Conservation (phyloP, 2,329 filamentous ascomycete genomes). For the Graphiopsis chlorocephala region DNA sequence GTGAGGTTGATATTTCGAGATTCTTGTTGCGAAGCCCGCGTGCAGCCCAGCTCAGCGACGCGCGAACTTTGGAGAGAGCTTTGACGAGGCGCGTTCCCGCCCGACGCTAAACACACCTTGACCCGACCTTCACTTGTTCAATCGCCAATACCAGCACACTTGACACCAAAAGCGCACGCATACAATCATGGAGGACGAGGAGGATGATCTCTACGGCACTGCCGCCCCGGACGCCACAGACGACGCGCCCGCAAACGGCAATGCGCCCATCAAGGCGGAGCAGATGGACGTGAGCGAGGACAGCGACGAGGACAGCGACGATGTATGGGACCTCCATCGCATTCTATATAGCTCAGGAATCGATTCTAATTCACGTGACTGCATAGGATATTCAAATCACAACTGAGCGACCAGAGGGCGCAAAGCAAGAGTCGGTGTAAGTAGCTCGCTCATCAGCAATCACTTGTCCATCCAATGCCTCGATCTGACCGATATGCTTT, state of each 20-base stretch:
- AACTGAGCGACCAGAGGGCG: constrained; percentile 45
- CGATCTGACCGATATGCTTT: neutral
- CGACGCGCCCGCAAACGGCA: constrained; percentile 28
- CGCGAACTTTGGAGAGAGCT: constrained; percentile 15
- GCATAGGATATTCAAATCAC: constrained; percentile 53
- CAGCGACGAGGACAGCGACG: constrained; percentile 40
- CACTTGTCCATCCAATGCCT: neutral
- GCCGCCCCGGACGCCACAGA: constrained; percentile 21
- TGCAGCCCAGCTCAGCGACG: neutral
- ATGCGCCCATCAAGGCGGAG: constrained; percentile 37
- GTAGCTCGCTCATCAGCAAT: neutral
- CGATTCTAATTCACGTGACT: neutral
- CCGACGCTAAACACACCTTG: constrained; percentile 10
- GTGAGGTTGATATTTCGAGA: neutral
- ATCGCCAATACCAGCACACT: neutral
- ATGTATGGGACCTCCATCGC: constrained; percentile 28
- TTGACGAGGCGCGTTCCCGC: constrained; percentile 14
- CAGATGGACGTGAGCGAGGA: constrained; percentile 46
- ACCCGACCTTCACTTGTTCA: constrained; percentile 7
- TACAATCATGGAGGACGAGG: constrained; percentile 49
- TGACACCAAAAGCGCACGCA: neutral
- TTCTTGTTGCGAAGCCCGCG: neutral
- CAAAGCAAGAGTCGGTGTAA: constrained; percentile 25
- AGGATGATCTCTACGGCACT: constrained; percentile 50
- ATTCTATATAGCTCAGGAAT: constrained; percentile 4